A percentile compares a stretch with the other conserved stretches of the same genome.
phyloP scores from a whole-genome alignment of 1,284 basidiomycete genomes.

The Austropuccinia psidii region DNA sequence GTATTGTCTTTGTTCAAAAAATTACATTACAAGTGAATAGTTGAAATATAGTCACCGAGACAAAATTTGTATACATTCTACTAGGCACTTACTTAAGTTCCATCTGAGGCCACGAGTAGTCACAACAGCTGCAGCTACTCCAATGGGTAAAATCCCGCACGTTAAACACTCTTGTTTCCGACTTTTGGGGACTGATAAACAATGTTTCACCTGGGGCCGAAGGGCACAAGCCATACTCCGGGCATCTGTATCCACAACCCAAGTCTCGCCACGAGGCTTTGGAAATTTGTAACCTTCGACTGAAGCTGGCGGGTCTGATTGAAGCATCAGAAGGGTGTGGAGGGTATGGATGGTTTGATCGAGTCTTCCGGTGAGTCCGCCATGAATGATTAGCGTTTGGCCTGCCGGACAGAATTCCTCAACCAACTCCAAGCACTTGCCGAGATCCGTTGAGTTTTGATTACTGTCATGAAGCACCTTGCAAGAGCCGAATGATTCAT shows the following conservation, averaged over 20 bases:
- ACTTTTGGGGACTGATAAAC: constrained; percentile 10
- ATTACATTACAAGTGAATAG: not conserved
- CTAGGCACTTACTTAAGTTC: constrained; percentile 64
- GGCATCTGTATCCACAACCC: constrained; percentile 68
- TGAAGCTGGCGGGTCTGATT: not conserved
- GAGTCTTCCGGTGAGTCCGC: constrained; percentile 79
- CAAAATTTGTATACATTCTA: constrained; percentile 12
- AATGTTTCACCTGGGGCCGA: not conserved
- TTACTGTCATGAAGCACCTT: constrained; percentile 58
- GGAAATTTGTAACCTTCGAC: too few relatives aligned
- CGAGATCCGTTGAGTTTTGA: constrained; percentile 83
- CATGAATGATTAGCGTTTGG: constrained; percentile 68
- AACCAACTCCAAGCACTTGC: constrained; percentile 73
- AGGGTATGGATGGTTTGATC: constrained; percentile 92
- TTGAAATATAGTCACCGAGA: constrained; percentile 15
- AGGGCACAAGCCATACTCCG: constrained; percentile 34
- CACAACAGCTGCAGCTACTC: constrained; percentile 64
- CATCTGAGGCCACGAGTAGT: constrained; percentile 77
- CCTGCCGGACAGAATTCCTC: constrained; percentile 51
- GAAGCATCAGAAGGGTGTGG: constrained; percentile 70
- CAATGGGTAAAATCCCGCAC: constrained; percentile 86
- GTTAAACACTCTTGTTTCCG: constrained; percentile 66
- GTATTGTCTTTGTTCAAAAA: constrained; percentile 2
- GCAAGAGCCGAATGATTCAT: constrained; percentile 54
- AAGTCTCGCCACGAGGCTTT: constrained; percentile 73